Evolutionary conservation across 208 protist genomes (phyloP).

Genomic region (Zelonia costaricensis): DNA sequence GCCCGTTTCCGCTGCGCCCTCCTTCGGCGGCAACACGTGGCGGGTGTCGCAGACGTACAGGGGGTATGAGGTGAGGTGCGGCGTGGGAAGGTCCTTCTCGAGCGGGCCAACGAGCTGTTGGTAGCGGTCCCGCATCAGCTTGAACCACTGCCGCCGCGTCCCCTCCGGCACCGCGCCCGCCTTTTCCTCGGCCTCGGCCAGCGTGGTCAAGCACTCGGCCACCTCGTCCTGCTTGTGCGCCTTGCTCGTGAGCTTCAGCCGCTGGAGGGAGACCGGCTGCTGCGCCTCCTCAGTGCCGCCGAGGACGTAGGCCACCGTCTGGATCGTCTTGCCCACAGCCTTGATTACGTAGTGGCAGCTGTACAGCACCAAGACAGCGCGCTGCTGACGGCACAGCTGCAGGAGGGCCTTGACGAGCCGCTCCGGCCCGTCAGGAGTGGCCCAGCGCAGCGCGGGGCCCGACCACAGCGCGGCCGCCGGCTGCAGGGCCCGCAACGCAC

Average conservation of each 20-base stretch:
- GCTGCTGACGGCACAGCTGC: slow-evolving; percentile 29
- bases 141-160: slow-evolving; percentile 34
- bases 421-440: slow-evolving; percentile 34
- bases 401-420: slow-evolving; percentile 33
- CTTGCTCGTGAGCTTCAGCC: slow-evolving; percentile 37
- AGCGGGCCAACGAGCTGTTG: slow-evolving; percentile 61
- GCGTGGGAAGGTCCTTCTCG: slow-evolving; percentile 45
- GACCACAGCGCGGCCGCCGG: slow-evolving; percentile 23
- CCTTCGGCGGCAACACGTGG: slow-evolving; percentile 25
- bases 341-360: slow-evolving; percentile 37
- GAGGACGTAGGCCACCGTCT: slow-evolving; percentile 44
- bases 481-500: slow-evolving; percentile 31
- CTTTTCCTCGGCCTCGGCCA: background rate
- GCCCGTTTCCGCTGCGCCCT: background rate
- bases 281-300: slow-evolving; percentile 28
- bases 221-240: slow-evolving; percentile 39
- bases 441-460: slow-evolving; percentile 48
- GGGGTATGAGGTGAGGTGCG: slow-evolving; percentile 30
- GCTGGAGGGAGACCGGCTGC: slow-evolving; percentile 27
- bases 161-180: slow-evolving; percentile 7
- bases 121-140: slow-evolving; percentile 51
- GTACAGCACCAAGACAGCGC: slow-evolving; percentile 36
- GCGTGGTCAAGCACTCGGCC: slow-evolving; percentile 9
- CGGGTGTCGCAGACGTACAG: slow-evolving; percentile 51
- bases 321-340: slow-evolving; percentile 39